Evolutionary conservation across 176 grass and related monocot genomes (phyloP), one percentile per base, ranked within the genome.

Genomic region (Avena sativa): DNA sequence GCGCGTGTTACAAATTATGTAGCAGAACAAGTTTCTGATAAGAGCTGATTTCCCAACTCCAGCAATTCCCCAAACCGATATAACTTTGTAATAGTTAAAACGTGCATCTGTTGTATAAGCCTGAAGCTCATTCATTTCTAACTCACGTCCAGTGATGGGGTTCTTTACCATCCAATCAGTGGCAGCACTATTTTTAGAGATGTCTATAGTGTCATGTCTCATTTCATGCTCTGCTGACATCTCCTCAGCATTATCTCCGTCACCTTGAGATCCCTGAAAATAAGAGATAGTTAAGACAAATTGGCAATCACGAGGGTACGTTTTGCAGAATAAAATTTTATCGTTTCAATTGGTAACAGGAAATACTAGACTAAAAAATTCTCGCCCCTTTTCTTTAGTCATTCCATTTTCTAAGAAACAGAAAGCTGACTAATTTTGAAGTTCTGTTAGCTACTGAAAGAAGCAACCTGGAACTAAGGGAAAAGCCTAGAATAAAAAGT

Each of bases 1-100:
- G 8, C 6, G 0, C 0, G 0, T 8, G 0, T 0, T 0, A 61
- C 1, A 13, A 17, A 69, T 30, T 30, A 0, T 55, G 0, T 66
- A 4, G 0, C 70, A 80, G 38, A 34, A 81, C 5, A 87, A 44
- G 2, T 32, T 36, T 38, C 17, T 71, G 0, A 80, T 2, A 3
- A 87, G 77, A 71, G 66, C 2, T 50, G 85, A 72, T 36, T 87
- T 87, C 0, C 85, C 76, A 13, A 61, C 85, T 0, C 85, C 85
- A 50, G 77, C 53, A 9, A 87, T 80, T 0, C 85, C 85, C 85
- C 85, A 87, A 0, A 87, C 65, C 0, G 85, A 87, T 19, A 87
- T 72, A 77, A 87, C 75, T 7, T 60, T 10, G 0, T 6, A 11
- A 47, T 9, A 19, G 1, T 3, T 1, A 2, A 63, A 16, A 19